A percentile compares a stretch with the other conserved stretches of the same genome.
Conservation (phyloP, 1,139 yeast species). For the Yamadazyma taylorii region DNA sequence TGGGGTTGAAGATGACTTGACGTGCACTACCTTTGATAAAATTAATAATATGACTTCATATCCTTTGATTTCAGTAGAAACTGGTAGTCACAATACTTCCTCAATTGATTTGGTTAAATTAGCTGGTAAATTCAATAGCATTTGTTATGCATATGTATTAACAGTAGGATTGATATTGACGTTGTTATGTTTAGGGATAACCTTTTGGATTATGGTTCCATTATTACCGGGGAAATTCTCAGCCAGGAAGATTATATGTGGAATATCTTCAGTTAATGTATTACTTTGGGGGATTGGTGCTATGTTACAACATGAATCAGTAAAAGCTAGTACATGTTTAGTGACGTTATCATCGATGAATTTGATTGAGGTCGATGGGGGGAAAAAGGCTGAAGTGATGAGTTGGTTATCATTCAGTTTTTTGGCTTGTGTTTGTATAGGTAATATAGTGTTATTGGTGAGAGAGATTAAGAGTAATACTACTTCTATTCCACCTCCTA, state of each 20-base stretch:
- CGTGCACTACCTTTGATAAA: constrained; percentile 35
- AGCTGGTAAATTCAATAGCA: constrained; percentile 41
- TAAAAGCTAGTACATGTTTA: constrained; percentile 42
- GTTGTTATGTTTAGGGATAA: constrained; percentile 37
- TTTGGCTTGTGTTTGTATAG: constrained; percentile 25
- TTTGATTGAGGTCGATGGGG: constrained; percentile 44
- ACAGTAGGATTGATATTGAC: constrained; percentile 49
- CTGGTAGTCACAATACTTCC: constrained; percentile 13
- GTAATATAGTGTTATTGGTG: constrained; percentile 12
- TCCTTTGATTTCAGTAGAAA: constrained; percentile 25
- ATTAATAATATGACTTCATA: constrained; percentile 20
- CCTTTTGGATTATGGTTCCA: constrained; percentile 49
- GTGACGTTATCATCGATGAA: constrained; percentile 54
- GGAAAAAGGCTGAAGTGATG: constrained; percentile 58
- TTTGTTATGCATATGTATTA: constrained; percentile 56
- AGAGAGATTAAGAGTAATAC: constrained; percentile 5
- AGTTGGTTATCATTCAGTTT: constrained; percentile 63
- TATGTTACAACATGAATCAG: constrained; percentile 66
- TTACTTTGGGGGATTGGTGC: constrained; percentile 70
- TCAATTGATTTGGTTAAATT: constrained; percentile 37
- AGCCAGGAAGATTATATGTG: constrained; percentile 32
- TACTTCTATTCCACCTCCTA: constrained; percentile 1
- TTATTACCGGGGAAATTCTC: constrained; percentile 44
- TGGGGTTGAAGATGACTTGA: constrained; percentile 21
- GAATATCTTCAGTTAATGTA: constrained; percentile 37